Evolutionary conservation across 805 yeast genomes (phyloP), one percentile per base, ranked within the genome.

Genomic region (Hanseniaspora singularis): DNA sequence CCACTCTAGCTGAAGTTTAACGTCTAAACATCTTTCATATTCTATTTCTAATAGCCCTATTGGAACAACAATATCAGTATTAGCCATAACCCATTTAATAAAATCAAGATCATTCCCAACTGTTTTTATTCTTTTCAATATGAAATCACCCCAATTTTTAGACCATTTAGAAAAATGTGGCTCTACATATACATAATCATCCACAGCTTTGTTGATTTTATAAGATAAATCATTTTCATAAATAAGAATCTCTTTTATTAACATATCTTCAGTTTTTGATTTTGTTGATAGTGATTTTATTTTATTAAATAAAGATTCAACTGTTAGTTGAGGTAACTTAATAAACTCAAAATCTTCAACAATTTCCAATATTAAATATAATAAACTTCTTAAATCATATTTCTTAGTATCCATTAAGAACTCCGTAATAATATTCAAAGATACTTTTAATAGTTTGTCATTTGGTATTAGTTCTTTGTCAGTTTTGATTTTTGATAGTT

Each of bases 91-190:
- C 46, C 46, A 41, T 15, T 41, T 28, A 16, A 41, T 14, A 15
- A 41, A 41, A 11, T 33, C 18, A 5, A 27, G 14, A 15, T 41
- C 46, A 14, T 41, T 23, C 2, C 20, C 3, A 3, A n/a, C 33
- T 8, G 20, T 11, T 7, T 24, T 14, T 7, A 41, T 14, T 33
- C 18, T 33, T 27, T 41, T 14, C 4, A 22, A 11, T 11, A 41
- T 41, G 19, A 18, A 30, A 14, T 33, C 39, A n/a, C 8, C 33
- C 46, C 46, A 41, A n/a, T 33, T 12, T 2, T 27, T n/a, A 5
- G 46, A 41, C 46, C 46, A 41, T 18, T 26, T n/a, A 11, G 33
- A 18, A 27, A 14, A 41, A 20, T 41, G 39, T 7, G 46, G 46
- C 15, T 33, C 39, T 28, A 19, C 30, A 22, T 39, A 39, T 6